Evolutionary conservation across 2,329 filamentous ascomycete genomes (phyloP).

Genomic region (Pseudogymnoascus sp.): DNA sequence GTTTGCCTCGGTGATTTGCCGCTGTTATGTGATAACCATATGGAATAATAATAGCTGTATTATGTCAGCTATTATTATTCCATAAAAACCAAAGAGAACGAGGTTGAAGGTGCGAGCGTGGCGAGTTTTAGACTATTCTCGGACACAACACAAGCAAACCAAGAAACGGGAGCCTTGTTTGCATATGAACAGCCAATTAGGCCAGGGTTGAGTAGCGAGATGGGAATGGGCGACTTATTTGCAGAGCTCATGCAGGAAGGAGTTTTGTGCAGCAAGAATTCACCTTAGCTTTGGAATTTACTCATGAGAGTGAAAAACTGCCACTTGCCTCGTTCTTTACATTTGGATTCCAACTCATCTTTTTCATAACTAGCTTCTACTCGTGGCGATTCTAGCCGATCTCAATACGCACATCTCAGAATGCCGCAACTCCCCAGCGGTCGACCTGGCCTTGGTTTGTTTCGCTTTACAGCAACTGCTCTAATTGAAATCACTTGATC

Average conservation of each 20-base stretch:
- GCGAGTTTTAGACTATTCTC: background rate
- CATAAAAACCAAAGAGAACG: background rate
- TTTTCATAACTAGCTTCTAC: background rate
- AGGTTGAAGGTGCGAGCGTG: background rate
- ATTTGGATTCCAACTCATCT: background rate
- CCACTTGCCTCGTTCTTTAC: background rate
- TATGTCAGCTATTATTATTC: background rate
- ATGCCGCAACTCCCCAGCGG: conserved; percentile 25
- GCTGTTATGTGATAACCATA: background rate
- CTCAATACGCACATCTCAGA: conserved; percentile 11
- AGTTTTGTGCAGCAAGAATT: background rate
- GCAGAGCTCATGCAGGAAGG: background rate
- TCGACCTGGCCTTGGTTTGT: conserved; percentile 29
- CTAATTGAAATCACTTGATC: too few species aligned
- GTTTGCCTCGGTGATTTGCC: background rate
- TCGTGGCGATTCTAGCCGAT: background rate
- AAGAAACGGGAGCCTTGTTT: background rate
- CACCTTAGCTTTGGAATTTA: background rate
- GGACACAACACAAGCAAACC: background rate
- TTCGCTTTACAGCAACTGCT: conserved; percentile 24
- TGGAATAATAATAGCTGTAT: background rate
- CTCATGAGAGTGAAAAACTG: background rate
- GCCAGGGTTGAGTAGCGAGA: background rate
- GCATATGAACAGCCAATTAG: background rate
- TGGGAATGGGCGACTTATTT: background rate